Base-by-base conservation (phyloP, 2,329 filamentous ascomycete species). In the Stagonosporopsis rhizophila region DNA sequence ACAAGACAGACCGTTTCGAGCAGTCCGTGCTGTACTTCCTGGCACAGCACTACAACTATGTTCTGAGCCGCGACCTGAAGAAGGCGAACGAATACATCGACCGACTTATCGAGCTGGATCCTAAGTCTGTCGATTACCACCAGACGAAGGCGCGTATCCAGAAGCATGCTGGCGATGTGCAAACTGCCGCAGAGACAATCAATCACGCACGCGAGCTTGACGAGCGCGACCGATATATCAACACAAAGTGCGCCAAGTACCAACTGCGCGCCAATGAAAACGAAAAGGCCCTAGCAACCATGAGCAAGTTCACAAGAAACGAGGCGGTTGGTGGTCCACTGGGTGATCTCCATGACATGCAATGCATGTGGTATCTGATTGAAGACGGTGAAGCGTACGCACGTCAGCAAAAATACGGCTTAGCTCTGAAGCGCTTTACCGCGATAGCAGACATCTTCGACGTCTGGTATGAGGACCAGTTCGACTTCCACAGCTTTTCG, bases 401-500 rank as follows among this genome's bases (percentile, higher is more conserved):
- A 54, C 88, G 95, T 46, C 89, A 92, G 74, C 88, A 88, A 62
- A 92, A 96, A 67, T 80, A 90, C 42, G 92, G 89, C 4, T 83
- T 97, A 56, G 94, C 96, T 0, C 82, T 99, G 49, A 99, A 99
- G 81, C 87, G 96, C 45, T 94, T 97, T 77, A 91, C 93, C 63
- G 83, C 91, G 20, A 86, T 99, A 54, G 89, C 89, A 75, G 92
- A 91, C 77, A 96, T 99, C 64, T 99, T 99, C 70, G 94, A 98
- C 64, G 87, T 92, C 19, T 99, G 95, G 95, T 90, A 96, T 73
- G 96, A 99, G 75, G 95, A 99, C 68, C 95, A 99, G 72, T 97
- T 98, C 69, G 95, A 99, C 75, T 99, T 99, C 81, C 96, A 99
- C 82, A 92, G 87, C 74, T 99, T 99, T 78, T 97, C 92, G 19